phyloP scores from a whole-genome alignment of 306 rosid genomes.

The Fragaria vesca region DNA sequence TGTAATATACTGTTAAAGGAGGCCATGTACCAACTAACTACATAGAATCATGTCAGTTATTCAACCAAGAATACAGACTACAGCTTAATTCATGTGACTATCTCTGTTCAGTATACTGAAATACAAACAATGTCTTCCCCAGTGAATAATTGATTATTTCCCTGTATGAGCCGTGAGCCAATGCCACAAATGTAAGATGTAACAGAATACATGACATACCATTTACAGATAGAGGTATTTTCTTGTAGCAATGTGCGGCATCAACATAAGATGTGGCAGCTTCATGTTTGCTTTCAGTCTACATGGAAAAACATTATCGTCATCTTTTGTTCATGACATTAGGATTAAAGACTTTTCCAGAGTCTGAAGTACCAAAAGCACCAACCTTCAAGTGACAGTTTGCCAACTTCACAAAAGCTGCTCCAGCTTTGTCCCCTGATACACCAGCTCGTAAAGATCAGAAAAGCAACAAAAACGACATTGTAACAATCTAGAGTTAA shows the following conservation, averaged over 20 bases:
- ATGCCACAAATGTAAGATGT: background rate
- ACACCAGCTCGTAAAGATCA: conserved; percentile 24
- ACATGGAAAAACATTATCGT: conserved; percentile 12
- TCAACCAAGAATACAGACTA: background rate
- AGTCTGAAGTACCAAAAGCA: conserved; percentile 14
- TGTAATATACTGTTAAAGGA: background rate
- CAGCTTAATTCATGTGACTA: background rate
- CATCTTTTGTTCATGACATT: background rate
- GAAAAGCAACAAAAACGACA: conserved; percentile 15
- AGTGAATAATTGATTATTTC: conserved; percentile 1
- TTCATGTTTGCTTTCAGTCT: conserved; percentile 94
- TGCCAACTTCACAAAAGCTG: conserved; percentile 66
- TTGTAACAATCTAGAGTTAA: background rate
- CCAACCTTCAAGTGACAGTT: conserved; percentile 85
- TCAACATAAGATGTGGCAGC: conserved; percentile 91
- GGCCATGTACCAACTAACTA: background rate
- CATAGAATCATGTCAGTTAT: background rate
- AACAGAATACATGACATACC: conserved; percentile 42
- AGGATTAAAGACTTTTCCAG: background rate
- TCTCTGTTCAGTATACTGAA: background rate
- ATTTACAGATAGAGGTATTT: conserved; percentile 40
- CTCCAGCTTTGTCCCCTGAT: conserved; percentile 87
- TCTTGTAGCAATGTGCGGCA: conserved; percentile 92
- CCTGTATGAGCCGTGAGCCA: background rate
- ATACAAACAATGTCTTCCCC: background rate